Evolutionary conservation across 306 rosid species (phyloP).

Genomic region (Begonia peltatifolia): DNA sequence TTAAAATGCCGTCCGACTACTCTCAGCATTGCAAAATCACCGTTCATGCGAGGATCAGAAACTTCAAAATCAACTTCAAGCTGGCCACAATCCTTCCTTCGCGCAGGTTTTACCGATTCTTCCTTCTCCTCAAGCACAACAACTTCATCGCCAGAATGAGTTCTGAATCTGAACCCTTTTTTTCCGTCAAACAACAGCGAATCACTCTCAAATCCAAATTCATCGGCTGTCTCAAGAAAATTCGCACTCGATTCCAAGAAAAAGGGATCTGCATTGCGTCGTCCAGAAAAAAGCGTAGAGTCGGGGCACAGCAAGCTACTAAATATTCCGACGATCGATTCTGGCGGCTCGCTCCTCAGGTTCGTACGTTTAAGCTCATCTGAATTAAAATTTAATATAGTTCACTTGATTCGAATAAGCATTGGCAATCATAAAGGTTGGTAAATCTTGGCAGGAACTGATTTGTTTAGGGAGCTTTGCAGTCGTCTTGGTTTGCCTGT

Average conservation of each 20-base stretch:
- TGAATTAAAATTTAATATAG: neutral
- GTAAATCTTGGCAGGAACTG: slow-evolving; percentile 12
- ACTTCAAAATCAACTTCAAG: slow-evolving; percentile 27
- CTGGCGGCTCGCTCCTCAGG: slow-evolving; percentile 4
- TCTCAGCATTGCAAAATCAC: slow-evolving; percentile 31
- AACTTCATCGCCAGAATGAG: slow-evolving; percentile 14
- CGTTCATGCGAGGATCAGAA: slow-evolving; percentile 28
- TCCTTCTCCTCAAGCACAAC: slow-evolving; percentile 31
- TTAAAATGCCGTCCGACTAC: slow-evolving; percentile 22
- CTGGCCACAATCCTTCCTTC: slow-evolving; percentile 16
- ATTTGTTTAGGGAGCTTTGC: slow-evolving; percentile 13
- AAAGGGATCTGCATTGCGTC: slow-evolving; percentile 1
- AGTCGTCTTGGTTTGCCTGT: slow-evolving; percentile 3
- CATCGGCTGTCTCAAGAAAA: slow-evolving; percentile 15
- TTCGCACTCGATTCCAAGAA: slow-evolving; percentile 2
- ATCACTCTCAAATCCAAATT: slow-evolving; percentile 14
- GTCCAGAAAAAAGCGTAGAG: slow-evolving; percentile 1
- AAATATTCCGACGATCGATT: neutral
- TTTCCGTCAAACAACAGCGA: neutral
- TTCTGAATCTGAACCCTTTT: slow-evolving; percentile 19
- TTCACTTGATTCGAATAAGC: neutral
- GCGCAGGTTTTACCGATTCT: slow-evolving; percentile 22
- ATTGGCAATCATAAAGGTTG: neutral
- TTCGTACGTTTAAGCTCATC: neutral
- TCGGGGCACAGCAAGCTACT: slow-evolving; percentile 4